These are phyloP conservation scores for Starmera caribaea DNA, from an alignment of 805 yeast species.

Conservation along the genomic window DNA sequence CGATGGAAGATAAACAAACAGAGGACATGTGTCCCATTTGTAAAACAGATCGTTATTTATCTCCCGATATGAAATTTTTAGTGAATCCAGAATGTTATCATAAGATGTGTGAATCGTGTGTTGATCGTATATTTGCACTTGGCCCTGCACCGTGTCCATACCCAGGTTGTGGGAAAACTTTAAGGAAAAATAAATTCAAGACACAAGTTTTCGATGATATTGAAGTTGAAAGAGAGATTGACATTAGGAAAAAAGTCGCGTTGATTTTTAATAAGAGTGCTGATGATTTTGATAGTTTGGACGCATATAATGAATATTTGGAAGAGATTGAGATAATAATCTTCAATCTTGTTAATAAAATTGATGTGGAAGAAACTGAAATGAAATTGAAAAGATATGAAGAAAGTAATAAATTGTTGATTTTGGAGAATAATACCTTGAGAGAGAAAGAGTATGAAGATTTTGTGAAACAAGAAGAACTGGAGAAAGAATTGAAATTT, in stretches of 20 bases:
- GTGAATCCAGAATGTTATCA: constrained; percentile 98
- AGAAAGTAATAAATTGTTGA: constrained; percentile 61
- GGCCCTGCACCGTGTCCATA: constrained; percentile 99
- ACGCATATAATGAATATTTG: constrained; percentile 64
- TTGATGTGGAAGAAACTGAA: constrained; percentile 62
- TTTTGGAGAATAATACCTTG: constrained; percentile 64
- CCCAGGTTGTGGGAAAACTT: constrained; percentile 76
- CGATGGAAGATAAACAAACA: constrained; percentile 32
- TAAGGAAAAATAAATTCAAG: constrained; percentile 85
- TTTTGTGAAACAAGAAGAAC: constrained; percentile 51
- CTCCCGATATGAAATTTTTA: constrained; percentile 86
- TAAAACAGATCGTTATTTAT: constrained; percentile 86
- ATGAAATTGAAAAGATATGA: constrained; percentile 60
- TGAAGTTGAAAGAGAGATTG: constrained; percentile 84
- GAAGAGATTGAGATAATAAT: constrained; percentile 79
- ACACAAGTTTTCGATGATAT: constrained; percentile 90
- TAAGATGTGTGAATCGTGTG: constrained; percentile 94
- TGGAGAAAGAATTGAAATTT: constrained; percentile 57
- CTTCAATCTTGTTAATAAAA: constrained; percentile 61
- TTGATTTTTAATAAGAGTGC: constrained; percentile 72
- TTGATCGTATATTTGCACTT: constrained; percentile 82
- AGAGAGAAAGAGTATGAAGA: constrained; percentile 64
- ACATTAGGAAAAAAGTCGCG: constrained; percentile 70
- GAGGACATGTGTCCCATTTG: constrained; percentile 95
- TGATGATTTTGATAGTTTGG: constrained; percentile 54